Conservation (phyloP, 306 rosid species). For the Styphnolobium japonicum region DNA sequence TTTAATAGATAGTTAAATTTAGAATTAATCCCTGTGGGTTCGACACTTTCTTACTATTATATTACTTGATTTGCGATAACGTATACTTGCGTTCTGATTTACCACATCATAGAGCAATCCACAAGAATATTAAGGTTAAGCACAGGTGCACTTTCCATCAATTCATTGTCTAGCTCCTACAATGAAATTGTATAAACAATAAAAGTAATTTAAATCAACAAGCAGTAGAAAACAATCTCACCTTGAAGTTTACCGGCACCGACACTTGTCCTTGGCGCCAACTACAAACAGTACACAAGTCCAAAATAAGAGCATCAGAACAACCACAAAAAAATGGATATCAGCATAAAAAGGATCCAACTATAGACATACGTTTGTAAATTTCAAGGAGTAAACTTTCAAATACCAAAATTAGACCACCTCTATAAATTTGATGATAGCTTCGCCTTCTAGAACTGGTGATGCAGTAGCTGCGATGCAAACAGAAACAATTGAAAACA, state of each 20-base stretch:
- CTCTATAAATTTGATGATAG: constrained; percentile 26
- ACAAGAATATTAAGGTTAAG: background rate
- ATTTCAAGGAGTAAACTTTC: background rate
- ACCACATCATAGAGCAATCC: background rate
- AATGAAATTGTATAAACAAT: background rate
- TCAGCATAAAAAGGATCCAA: background rate
- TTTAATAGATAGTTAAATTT: too few relatives aligned
- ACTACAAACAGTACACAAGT: constrained; percentile 25
- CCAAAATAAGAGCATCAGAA: background rate
- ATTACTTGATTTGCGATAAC: too few relatives aligned
- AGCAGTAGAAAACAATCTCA: constrained; percentile 36
- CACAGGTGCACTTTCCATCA: background rate
- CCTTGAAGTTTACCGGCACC: constrained; percentile 47
- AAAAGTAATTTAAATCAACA: constrained; percentile 19
- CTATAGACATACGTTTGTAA: too few relatives aligned
- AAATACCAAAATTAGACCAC: background rate
- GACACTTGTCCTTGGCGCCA: constrained; percentile 42
- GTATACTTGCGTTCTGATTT: too few relatives aligned
- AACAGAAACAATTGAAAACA: background rate
- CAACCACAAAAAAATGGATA: background rate
- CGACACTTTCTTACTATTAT: too few relatives aligned
- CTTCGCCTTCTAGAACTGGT: constrained; percentile 1
- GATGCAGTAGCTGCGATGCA: constrained; percentile 22
- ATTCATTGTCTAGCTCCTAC: background rate
- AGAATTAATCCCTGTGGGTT: too few relatives aligned